Evolutionary conservation across 495 filamentous ascomycete species (phyloP).

Genomic region (Podospora anserina): DNA sequence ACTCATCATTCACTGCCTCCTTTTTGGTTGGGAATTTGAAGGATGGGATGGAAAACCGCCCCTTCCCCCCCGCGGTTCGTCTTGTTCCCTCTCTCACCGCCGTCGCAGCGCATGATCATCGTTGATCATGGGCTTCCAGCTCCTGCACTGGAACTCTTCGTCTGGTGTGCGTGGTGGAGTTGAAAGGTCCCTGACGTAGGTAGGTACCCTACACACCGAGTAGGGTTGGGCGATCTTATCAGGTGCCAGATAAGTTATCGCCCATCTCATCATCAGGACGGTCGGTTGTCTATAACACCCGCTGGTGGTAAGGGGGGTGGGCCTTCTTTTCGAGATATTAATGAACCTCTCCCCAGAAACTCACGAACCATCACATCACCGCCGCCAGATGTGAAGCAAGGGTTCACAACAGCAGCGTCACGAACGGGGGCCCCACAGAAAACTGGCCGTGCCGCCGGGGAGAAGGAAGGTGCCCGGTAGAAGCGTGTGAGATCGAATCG

Average conservation of each 20-base stretch:
- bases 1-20: no score
- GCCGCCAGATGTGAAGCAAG: background rate
- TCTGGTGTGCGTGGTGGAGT: background rate
- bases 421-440: background rate
- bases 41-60: background rate
- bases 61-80: background rate
- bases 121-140: background rate
- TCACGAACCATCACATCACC: background rate
- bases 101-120: background rate
- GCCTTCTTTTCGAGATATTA: background rate
- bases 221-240: background rate
- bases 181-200: background rate
- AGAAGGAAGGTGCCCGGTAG: background rate
- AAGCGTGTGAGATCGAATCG: slow-evolving; percentile 15
- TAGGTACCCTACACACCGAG: background rate
- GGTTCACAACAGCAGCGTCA: background rate
- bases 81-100: background rate
- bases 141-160: background rate
- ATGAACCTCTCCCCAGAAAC: background rate
- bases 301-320: background rate
- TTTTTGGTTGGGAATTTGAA: no score
- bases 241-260: background rate
- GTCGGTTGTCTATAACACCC: background rate
- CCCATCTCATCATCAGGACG: background rate
- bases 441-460: background rate